These are phyloP conservation scores for Penicillium concentricum DNA, from an alignment of 2,329 filamentous ascomycete genomes.

Conservation along the genomic window DNA sequence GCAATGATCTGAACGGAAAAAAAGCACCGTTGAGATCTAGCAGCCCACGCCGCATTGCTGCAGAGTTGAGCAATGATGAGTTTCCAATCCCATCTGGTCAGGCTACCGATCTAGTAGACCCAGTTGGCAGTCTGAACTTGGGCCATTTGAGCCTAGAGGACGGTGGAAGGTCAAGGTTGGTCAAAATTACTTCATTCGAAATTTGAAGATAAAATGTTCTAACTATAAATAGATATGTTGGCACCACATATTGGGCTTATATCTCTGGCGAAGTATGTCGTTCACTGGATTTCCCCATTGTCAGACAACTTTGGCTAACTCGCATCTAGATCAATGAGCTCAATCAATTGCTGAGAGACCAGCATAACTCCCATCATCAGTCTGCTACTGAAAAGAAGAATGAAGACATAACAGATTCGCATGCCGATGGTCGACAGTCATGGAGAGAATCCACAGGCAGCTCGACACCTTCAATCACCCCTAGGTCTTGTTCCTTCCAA, in stretches of 20 bases:
- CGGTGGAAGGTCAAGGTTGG: constrained; percentile 37
- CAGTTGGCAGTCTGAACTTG: constrained; percentile 42
- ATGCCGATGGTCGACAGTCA: constrained; percentile 12
- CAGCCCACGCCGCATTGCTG: constrained; percentile 34
- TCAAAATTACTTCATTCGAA: neutral
- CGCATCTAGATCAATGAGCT: constrained; percentile 42
- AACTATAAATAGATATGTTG: constrained; percentile 40
- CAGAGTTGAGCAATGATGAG: constrained; percentile 40
- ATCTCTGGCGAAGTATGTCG: constrained; percentile 43
- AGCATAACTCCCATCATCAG: constrained; percentile 38
- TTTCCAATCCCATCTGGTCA: constrained; percentile 44
- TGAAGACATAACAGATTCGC: constrained; percentile 25
- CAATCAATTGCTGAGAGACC: constrained; percentile 44
- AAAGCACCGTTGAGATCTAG: constrained; percentile 22
- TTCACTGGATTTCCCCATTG: neutral
- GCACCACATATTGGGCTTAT: constrained; percentile 48
- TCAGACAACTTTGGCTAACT: neutral
- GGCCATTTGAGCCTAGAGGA: constrained; percentile 46
- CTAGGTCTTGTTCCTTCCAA: constrained; percentile 31
- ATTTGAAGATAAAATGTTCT: neutral
- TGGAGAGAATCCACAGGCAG: constrained; percentile 24
- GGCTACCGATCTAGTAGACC: constrained; percentile 44
- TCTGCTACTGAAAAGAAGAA: constrained; percentile 18
- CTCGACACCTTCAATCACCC: constrained; percentile 6
- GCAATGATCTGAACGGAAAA: constrained; percentile 15